Percentiles rank a stretch among this genome's conserved stretches.
Conservation (phyloP, 352 stramenopile genomes). For the Elongisporangium anandrum region DNA sequence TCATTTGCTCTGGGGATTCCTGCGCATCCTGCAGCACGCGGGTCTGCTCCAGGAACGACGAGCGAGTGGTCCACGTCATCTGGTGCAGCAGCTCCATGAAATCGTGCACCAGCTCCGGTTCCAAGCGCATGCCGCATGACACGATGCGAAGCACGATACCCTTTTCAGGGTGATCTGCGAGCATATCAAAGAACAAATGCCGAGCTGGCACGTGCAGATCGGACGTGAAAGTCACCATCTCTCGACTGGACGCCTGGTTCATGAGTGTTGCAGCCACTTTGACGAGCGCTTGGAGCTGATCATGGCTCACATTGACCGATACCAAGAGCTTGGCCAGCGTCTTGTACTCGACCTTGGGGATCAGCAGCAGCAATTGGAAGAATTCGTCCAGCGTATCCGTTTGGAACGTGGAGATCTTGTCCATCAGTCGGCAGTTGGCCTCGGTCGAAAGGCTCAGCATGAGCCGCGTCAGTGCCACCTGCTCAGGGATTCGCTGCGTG, state of each 20-base stretch:
- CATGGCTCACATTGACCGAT: constrained; percentile 30
- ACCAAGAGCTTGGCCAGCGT: constrained; percentile 48
- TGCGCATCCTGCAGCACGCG: constrained; percentile 31
- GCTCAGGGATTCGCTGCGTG: constrained; percentile 49
- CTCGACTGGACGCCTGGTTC: constrained; percentile 65
- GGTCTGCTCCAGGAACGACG: constrained; percentile 57
- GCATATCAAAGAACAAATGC: constrained; percentile 50
- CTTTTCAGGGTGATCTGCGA: constrained; percentile 32
- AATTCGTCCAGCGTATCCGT: constrained; percentile 50
- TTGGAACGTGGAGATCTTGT: constrained; percentile 29
- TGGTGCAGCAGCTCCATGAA: constrained; percentile 41
- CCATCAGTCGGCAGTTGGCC: constrained; percentile 41
- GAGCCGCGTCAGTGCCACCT: constrained; percentile 51
- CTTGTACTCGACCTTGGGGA: constrained; percentile 59
- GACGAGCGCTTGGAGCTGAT: constrained; percentile 38
- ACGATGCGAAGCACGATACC: constrained; percentile 59
- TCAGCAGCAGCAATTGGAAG: constrained; percentile 58
- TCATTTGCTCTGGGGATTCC: constrained; percentile 22
- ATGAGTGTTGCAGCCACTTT: constrained; percentile 56
- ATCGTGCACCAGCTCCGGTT: constrained; percentile 30
- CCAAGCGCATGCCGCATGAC: constrained; percentile 35
- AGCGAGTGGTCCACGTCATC: constrained; percentile 49
- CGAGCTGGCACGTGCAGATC: constrained; percentile 34
- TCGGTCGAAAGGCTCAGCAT: constrained; percentile 47
- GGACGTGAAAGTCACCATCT: constrained; percentile 54